Evolutionary conservation across 1,284 basidiomycete genomes (phyloP), one percentile per base, ranked within the genome.

Genomic region (Golubevia pallescens): DNA sequence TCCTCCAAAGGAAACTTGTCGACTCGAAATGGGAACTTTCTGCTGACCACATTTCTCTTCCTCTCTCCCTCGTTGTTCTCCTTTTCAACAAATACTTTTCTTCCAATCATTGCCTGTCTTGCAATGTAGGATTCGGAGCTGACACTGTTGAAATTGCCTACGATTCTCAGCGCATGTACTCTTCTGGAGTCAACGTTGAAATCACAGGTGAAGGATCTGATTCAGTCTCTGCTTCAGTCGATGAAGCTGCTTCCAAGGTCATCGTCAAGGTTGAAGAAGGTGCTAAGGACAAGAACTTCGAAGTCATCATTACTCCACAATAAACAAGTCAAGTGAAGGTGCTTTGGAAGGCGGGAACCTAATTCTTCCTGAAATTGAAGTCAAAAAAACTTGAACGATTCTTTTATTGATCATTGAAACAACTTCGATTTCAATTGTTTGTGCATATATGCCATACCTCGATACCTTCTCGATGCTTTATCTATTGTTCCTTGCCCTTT

Each of bases 161-260:
- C 56, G 78, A 81, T 61, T 66, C 67, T 60, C 48, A 71, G 58
- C 64, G 73, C 14, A 69, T 81, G 55, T 79, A 81, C 68, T 51
- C 68, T 19, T 57, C 52, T 52, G 70, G 70, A 19, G 67, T 77
- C 60, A 58, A 75, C 5, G 75, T 72, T 6, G 53, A 52, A 4
- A 67, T 81, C 20, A 65, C 74, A 58, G 78, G 75, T 28, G 73
- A 76, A 10, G 78, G 68, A 0, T 66, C 70, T 7, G 34, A 57
- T 8, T 62, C 65, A 20, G 71, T 77, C 51, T 69, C 51, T n/a
- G 64, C 71, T 7, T 48, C 34, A 1, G 65, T 79, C 42, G 69
- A 79, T 38, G 62, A 71, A 67, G 66, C 58, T 2, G 65, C 66
- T 19, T 70, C 65, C n/a, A 4, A 68, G 2, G 66, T 79, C 19